phyloP scores from a whole-genome alignment of 2,329 filamentous ascomycete genomes.

The Neopestalotiopsis sp. region DNA sequence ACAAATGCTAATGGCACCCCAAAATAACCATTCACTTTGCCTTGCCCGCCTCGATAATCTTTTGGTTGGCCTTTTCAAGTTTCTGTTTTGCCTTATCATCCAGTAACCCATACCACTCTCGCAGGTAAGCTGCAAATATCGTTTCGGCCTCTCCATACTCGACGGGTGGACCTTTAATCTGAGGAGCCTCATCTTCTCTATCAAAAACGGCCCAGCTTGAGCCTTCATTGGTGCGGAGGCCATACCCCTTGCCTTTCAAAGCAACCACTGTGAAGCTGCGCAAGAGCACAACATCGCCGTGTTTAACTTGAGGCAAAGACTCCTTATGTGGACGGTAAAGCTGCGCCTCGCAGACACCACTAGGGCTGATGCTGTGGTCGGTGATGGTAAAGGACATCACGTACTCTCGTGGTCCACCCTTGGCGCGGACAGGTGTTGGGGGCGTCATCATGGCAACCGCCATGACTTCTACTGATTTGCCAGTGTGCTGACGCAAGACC shows the following conservation, averaged over 20 bases:
- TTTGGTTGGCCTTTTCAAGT: conserved; percentile 53
- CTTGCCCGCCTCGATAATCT: conserved; percentile 33
- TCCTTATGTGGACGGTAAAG: conserved; percentile 64
- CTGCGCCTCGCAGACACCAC: conserved; percentile 57
- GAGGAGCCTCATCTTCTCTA: conserved; percentile 45
- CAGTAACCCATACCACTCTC: conserved; percentile 53
- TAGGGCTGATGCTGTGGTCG: conserved; percentile 59
- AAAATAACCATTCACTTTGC: conserved; percentile 14
- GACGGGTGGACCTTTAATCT: conserved; percentile 65
- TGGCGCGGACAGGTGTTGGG: conserved; percentile 57
- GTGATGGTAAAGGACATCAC: conserved; percentile 62
- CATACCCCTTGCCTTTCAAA: conserved; percentile 59
- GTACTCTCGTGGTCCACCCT: conserved; percentile 63
- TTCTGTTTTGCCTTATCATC: conserved; percentile 51
- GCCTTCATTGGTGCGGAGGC: conserved; percentile 56
- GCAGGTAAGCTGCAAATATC: conserved; percentile 53
- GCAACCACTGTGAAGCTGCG: conserved; percentile 60
- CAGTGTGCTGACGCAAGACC: conserved; percentile 53
- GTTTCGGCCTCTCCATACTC: conserved; percentile 58
- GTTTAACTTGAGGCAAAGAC: conserved; percentile 57
- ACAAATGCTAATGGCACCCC: not conserved
- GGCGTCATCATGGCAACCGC: conserved; percentile 59
- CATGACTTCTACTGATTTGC: conserved; percentile 57
- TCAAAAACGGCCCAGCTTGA: conserved; percentile 70
- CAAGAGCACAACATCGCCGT: conserved; percentile 64